Percentiles rank a stretch among this genome's conserved stretches.
These are phyloP conservation scores for Baorangia bicolor DNA, from an alignment of 768 basidiomycete species.

Conservation along the genomic window DNA sequence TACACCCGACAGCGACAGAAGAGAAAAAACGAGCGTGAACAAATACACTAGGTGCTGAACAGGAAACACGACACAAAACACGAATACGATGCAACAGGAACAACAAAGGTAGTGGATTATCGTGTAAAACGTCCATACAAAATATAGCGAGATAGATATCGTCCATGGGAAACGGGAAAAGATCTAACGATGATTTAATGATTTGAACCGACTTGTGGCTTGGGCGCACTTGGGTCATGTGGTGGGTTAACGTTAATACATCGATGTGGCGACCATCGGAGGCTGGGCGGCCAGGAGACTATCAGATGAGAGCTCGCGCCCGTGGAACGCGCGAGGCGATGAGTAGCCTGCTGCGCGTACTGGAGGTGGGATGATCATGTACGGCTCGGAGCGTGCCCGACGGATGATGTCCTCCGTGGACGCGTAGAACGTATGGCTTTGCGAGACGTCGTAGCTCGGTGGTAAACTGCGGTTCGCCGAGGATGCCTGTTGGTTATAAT, in stretches of 20 bases:
- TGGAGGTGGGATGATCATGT: slow-evolving; percentile 37
- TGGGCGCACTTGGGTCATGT: slow-evolving; percentile 8
- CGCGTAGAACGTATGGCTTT: slow-evolving; percentile 6
- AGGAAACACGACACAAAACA: neutral
- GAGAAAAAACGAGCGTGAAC: neutral
- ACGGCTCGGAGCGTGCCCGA: slow-evolving; percentile 24
- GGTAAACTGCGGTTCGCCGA: slow-evolving; percentile 8
- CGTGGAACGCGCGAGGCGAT: slow-evolving; percentile 18
- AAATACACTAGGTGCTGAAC: neutral
- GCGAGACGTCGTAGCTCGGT: slow-evolving; percentile 17
- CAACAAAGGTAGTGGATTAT: slow-evolving; percentile 5
- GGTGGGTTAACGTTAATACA: slow-evolving; percentile 19
- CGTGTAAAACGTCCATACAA: slow-evolving; percentile 6
- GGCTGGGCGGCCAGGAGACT: slow-evolving; percentile 24
- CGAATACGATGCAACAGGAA: neutral
- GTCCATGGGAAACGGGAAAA: slow-evolving; percentile 12
- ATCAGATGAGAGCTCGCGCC: slow-evolving; percentile 28
- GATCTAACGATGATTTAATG: neutral
- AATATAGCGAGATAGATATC: slow-evolving; percentile 3
- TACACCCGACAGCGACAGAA: neutral
- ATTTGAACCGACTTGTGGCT: neutral
- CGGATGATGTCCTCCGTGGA: slow-evolving; percentile 27
- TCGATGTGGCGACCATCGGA: slow-evolving; percentile 21
- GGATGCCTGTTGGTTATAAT: slow-evolving; percentile 7
- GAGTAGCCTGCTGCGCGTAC: slow-evolving; percentile 37